Evolutionary conservation across 2,329 filamentous ascomycete genomes (phyloP).

Genomic region (Fusarium hainanense): DNA sequence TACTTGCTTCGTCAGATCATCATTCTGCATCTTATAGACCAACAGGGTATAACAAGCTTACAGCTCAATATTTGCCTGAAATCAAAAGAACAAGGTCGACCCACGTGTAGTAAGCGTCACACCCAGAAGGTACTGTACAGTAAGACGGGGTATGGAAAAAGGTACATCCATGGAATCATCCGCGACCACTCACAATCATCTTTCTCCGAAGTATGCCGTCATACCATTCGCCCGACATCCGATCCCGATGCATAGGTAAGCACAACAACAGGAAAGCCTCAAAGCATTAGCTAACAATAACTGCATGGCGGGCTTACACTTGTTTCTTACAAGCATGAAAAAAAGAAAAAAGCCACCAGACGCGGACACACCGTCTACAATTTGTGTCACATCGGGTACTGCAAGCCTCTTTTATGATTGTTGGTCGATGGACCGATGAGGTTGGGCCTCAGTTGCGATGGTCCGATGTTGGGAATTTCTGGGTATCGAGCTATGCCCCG

Average conservation of each 20-base stretch:
- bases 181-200: not conserved
- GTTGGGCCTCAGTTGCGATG: conserved; percentile 5
- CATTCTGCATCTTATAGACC: not conserved
- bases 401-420: conserved; percentile 9
- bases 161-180: not conserved
- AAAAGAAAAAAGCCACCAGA: conserved; percentile 1
- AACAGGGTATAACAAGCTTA: not conserved
- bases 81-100: not conserved
- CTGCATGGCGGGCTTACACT: conserved; percentile 17
- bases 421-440: not conserved
- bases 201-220: conserved; percentile 8
- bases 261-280: too few relatives aligned
- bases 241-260: not conserved
- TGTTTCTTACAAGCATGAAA: not conserved
- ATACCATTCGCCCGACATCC: conserved; percentile 21
- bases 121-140: not conserved
- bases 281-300: not conserved
- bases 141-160: not conserved
- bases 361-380: conserved; percentile 11
- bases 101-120: conserved; percentile 20
- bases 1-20: conserved; percentile 9
- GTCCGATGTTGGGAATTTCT: not conserved
- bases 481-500: conserved; percentile 26
- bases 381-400: conserved; percentile 30
- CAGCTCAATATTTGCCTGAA: conserved; percentile 10